Evolutionary conservation across 495 filamentous ascomycete genomes (phyloP).

Genomic region (Aspergillus leporis): DNA sequence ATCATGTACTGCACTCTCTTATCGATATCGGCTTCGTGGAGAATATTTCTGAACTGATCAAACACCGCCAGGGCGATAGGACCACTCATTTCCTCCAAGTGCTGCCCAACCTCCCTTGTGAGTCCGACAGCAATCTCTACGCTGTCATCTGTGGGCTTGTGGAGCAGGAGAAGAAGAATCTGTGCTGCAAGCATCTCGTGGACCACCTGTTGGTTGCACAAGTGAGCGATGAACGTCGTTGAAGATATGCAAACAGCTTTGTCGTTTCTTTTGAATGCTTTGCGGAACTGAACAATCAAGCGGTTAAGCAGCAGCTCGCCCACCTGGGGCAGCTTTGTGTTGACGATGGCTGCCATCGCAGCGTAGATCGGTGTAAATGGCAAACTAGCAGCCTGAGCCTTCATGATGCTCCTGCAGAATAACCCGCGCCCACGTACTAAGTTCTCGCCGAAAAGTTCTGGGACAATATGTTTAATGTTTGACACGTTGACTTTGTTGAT

Average conservation of each 20-base stretch:
- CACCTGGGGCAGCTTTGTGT: slow-evolving; percentile 93
- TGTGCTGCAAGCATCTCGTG: slow-evolving; percentile 90
- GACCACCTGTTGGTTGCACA: slow-evolving; percentile 94
- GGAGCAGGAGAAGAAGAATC: slow-evolving; percentile 81
- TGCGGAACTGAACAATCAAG: slow-evolving; percentile 88
- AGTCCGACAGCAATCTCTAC: slow-evolving; percentile 96
- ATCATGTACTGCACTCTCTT: slow-evolving; percentile 98
- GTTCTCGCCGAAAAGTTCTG: slow-evolving; percentile 93
- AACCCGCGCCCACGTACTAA: slow-evolving; percentile 85
- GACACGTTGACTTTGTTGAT: slow-evolving; percentile 98
- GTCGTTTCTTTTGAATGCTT: slow-evolving; percentile 95
- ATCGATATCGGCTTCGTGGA: slow-evolving; percentile 95
- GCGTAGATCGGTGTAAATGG: slow-evolving; percentile 96
- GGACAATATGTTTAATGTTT: slow-evolving; percentile 97
- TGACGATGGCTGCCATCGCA: slow-evolving; percentile 92
- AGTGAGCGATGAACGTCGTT: slow-evolving; percentile 90
- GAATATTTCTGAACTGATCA: slow-evolving; percentile 90
- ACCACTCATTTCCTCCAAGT: slow-evolving; percentile 90
- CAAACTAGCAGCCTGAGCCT: slow-evolving; percentile 93
- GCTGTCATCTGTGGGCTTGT: slow-evolving; percentile 95
- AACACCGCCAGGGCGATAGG: slow-evolving; percentile 86
- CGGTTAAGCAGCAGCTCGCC: slow-evolving; percentile 87
- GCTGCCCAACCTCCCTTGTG: slow-evolving; percentile 86
- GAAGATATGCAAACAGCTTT: slow-evolving; percentile 90
- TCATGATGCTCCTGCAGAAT: slow-evolving; percentile 95